Percentiles rank a stretch among this genome's conserved stretches.
These are phyloP conservation scores for Phytophthora pini DNA, from an alignment of 352 stramenopile species.

Conservation along the genomic window DNA sequence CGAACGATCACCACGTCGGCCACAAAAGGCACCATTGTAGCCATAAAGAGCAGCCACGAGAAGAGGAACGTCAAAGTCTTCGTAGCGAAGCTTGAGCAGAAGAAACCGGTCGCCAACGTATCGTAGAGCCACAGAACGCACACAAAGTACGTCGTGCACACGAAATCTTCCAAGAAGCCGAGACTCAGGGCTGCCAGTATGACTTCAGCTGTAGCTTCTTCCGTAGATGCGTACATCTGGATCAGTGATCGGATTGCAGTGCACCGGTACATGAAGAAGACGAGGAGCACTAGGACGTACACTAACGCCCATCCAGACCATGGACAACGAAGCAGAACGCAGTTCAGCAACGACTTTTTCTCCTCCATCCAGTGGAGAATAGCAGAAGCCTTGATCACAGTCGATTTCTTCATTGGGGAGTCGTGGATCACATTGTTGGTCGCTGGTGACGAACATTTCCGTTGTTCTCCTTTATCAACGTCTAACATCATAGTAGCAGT, in stretches of 20 bases:
- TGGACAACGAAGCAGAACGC: neutral
- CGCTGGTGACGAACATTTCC: too few relatives aligned
- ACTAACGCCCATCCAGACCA: conserved; percentile 49
- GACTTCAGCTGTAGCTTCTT: conserved; percentile 29
- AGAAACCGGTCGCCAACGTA: neutral
- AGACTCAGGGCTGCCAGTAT: conserved; percentile 27
- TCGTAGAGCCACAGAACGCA: conserved; percentile 1
- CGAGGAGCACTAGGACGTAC: conserved; percentile 24
- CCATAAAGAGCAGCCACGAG: conserved; percentile 6
- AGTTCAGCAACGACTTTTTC: too few relatives aligned
- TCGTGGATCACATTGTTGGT: too few relatives aligned
- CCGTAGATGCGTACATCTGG: conserved; percentile 27
- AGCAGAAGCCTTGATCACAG: too few relatives aligned
- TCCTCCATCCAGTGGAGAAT: too few relatives aligned
- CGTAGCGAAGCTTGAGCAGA: neutral
- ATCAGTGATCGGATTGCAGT: conserved; percentile 31
- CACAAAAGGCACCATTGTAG: conserved; percentile 24
- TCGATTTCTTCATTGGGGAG: too few relatives aligned
- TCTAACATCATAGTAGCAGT: too few relatives aligned
- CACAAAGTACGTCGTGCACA: conserved; percentile 28
- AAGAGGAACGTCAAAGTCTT: neutral
- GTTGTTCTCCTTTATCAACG: too few relatives aligned
- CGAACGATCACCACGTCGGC: conserved; percentile 40
- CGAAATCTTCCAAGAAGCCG: conserved; percentile 53
- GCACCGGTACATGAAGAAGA: conserved; percentile 36